These are phyloP conservation scores for Meripilus lineatus DNA, from an alignment of 1,284 basidiomycete species.

Conservation along the genomic window DNA sequence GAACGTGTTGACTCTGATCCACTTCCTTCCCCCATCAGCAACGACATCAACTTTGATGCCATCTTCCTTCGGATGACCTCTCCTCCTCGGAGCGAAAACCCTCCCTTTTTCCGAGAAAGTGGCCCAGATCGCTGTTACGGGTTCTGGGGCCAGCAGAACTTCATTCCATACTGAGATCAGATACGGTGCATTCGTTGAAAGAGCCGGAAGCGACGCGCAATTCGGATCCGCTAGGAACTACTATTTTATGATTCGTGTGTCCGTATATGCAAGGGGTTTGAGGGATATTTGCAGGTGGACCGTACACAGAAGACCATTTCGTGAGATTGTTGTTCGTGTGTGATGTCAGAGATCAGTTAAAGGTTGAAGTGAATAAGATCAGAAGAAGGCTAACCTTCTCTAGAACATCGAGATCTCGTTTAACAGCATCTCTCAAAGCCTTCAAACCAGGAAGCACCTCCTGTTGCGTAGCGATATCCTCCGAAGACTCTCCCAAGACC, in stretches of 20 bases:
- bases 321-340: no score
- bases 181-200: slow-evolving; percentile 74
- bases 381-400: slow-evolving; percentile 53
- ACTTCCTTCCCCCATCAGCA: slow-evolving; percentile 63
- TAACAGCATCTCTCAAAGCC: slow-evolving; percentile 40
- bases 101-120: slow-evolving; percentile 32
- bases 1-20: slow-evolving; percentile 85
- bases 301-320: no score
- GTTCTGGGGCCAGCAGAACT: slow-evolving; percentile 51
- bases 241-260: no score
- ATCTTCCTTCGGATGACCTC: slow-evolving; percentile 29
- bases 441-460: slow-evolving; percentile 49
- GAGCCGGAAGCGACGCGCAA: slow-evolving; percentile 37
- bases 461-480: slow-evolving; percentile 37
- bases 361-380: no score
- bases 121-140: slow-evolving; percentile 57
- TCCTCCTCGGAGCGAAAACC: slow-evolving; percentile 14
- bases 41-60: slow-evolving; percentile 77
- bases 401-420: slow-evolving; percentile 45
- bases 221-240: slow-evolving; percentile 56
- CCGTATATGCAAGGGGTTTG: no score
- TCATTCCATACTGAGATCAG: slow-evolving; percentile 76
- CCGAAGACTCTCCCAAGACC: slow-evolving; percentile 13
- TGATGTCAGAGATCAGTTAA: no score
- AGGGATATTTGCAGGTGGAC: no score